phyloP scores from a whole-genome alignment of 78 protist species.

The Guillardia theta region DNA sequence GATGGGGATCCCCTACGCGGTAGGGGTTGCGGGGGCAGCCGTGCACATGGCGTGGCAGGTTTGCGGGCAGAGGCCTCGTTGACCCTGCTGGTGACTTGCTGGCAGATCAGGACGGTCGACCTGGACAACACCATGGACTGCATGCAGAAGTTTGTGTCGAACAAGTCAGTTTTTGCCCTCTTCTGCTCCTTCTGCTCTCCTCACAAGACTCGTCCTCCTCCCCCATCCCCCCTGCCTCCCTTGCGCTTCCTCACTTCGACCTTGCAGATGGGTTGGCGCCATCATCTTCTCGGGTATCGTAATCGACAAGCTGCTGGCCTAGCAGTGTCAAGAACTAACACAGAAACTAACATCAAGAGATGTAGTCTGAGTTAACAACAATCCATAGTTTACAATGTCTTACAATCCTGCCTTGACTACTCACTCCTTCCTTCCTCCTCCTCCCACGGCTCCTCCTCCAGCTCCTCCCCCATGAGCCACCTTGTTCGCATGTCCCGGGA shows the following conservation, averaged over 20 bases:
- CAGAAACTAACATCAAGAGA: neutral
- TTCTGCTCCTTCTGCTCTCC: neutral
- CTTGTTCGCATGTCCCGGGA: neutral
- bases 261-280: neutral
- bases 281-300: neutral
- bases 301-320: neutral
- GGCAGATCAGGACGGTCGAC: conserved; percentile 71
- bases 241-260: neutral
- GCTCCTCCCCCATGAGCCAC: neutral
- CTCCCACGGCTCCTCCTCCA: neutral
- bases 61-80: conserved; percentile 43
- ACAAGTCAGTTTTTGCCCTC: neutral
- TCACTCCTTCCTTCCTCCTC: neutral
- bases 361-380: neutral
- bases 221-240: neutral
- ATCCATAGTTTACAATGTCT: neutral
- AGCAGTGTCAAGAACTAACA: neutral
- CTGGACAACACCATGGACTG: conserved; percentile 44
- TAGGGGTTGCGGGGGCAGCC: conserved; percentile 49
- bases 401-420: neutral
- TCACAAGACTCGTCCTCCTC: neutral
- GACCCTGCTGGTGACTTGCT: conserved; percentile 50
- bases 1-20: neutral
- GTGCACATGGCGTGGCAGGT: no score
- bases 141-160: conserved; percentile 8